Percentiles rank a stretch among this genome's conserved stretches.
Conservation (phyloP, 2,329 filamentous ascomycete genomes). For the Arthrocladium fulminans region DNA sequence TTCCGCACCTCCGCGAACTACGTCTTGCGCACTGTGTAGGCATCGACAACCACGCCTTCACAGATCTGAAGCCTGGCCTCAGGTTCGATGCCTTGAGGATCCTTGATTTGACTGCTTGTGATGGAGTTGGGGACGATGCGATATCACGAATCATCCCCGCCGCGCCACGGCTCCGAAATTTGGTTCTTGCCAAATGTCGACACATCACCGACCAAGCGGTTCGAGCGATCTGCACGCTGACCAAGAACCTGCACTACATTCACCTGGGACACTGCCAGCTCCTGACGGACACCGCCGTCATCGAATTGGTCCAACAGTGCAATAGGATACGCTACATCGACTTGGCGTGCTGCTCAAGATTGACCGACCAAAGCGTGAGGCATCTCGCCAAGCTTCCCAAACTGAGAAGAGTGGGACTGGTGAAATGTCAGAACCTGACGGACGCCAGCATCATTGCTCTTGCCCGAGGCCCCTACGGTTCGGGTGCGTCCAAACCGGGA, state of each 20-base stretch:
- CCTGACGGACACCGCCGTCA: constrained; percentile 83
- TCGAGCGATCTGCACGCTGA: constrained; percentile 73
- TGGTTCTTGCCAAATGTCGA: constrained; percentile 89
- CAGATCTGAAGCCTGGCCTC: constrained; percentile 59
- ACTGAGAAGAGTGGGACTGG: constrained; percentile 84
- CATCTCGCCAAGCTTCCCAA: constrained; percentile 82
- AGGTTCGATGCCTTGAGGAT: constrained; percentile 84
- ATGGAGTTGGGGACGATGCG: constrained; percentile 72
- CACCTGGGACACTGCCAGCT: constrained; percentile 88
- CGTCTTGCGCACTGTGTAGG: constrained; percentile 76
- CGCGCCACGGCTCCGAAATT: constrained; percentile 79
- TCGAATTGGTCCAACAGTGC: constrained; percentile 71
- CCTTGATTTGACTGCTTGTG: constrained; percentile 83
- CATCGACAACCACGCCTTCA: constrained; percentile 81
- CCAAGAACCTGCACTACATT: constrained; percentile 94
- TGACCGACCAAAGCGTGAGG: constrained; percentile 80
- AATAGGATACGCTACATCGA: constrained; percentile 97
- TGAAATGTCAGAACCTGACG: constrained; percentile 87
- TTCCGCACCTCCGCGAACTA: constrained; percentile 79
- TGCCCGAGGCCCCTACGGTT: constrained; percentile 56
- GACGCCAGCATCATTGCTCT: constrained; percentile 80
- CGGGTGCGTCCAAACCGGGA: constrained; percentile 16
- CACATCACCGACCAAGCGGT: constrained; percentile 87
- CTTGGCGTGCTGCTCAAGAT: constrained; percentile 80
- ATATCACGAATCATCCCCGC: constrained; percentile 80